Evolutionary conservation across 257 asterid genomes (phyloP), one percentile per base, ranked within the genome.

Genomic region (Solanum habrochaites): DNA sequence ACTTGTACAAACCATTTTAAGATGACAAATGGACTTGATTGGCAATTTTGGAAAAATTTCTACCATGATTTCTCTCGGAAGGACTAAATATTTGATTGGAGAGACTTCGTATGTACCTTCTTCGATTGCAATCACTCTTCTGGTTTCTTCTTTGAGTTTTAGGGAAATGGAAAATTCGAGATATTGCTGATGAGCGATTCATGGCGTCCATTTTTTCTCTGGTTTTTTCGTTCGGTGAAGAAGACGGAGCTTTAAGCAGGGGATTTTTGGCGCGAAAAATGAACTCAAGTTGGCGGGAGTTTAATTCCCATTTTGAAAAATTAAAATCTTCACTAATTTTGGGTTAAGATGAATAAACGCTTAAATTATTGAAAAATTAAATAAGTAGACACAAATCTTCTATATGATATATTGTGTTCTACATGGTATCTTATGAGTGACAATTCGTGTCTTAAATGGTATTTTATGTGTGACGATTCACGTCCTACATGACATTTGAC

Each of bases 271-370:
- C 23, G 62, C 62, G 10, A 23, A 52, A 52, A 52, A 52, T 16
- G 3, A 52, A 52, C 62, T 52, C 16, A 52, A 21, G 23, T 52
- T 52, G 62, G 23, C 23, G 62, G 23, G 23, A 52, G 62, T 52
- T 52, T 7, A 43, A 49, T 49, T 49, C 21, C 23, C 23, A 49
- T 49, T 49, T 49, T 49, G 60, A 49, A 49, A 49, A 49, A 14
- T 47, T 47, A 47, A 47, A 47, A 47, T 47, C 6, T 35, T 35
- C 37, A 4, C 15, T 43, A 43, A 43, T 43, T 43, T 43, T 43
- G 15, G 2, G 5, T 43, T 3, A 0, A 7, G 1, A 15, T 5
- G 6, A 49, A 0, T 49, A 49, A 0, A 49, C 58, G 16, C 3
- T 49, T 49, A 49, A 49, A 49, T 49, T 49, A 49, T 49, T 15